Conservation (phyloP, 176 grass and related monocot genomes). For the Paspalum vaginatum region DNA sequence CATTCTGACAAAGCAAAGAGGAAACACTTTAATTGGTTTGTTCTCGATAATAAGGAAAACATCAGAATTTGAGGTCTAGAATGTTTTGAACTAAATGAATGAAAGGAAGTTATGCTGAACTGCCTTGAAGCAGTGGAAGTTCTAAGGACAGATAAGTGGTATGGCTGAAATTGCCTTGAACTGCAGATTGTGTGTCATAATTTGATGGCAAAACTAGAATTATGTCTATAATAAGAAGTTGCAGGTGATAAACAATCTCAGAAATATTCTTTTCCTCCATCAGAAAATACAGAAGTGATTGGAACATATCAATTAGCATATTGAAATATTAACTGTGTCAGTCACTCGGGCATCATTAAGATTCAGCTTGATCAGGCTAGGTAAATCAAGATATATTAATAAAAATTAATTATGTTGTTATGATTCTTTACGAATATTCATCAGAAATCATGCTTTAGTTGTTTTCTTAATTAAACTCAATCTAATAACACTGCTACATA, state of each 20-base stretch:
- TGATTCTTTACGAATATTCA: neutral
- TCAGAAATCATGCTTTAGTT: neutral
- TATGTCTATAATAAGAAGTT: neutral
- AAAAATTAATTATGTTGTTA: neutral
- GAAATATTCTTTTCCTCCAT: no score
- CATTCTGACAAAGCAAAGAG: conserved; percentile 47
- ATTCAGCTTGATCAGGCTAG: neutral
- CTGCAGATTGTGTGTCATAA: neutral
- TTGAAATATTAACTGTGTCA: no score
- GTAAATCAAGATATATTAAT: neutral
- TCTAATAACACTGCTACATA: no score
- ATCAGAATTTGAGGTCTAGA: neutral
- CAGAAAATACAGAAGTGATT: no score
- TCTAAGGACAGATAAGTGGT: neutral
- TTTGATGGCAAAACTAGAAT: neutral
- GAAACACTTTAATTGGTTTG: conserved; percentile 12
- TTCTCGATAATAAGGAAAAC: conserved; percentile 7
- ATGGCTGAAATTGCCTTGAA: neutral
- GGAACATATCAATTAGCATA: no score
- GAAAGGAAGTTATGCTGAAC: neutral
- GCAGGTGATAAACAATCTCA: no score
- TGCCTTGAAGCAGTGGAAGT: neutral
- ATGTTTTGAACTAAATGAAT: neutral
- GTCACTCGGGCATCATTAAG: neutral
- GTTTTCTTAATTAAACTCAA: neutral